Evolutionary conservation across 1,284 basidiomycete genomes (phyloP).

Genomic region (Somion occarium): DNA sequence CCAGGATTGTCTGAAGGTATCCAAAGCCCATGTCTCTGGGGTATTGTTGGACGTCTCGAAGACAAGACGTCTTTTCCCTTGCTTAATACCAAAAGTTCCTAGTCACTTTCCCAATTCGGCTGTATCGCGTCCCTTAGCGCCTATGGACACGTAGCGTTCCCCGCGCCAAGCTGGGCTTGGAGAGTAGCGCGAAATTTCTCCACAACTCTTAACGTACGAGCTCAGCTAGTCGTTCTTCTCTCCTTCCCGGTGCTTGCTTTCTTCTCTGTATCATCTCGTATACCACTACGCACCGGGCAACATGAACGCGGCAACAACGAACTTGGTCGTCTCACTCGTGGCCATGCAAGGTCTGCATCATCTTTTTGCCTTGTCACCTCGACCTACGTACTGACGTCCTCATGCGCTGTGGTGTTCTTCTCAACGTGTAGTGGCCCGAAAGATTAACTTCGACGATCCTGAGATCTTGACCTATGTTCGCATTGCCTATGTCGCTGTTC

Average conservation of each 20-base stretch:
- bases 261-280: neutral
- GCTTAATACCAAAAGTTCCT: neutral
- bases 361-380: neutral
- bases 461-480: conserved; percentile 81
- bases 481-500: conserved; percentile 76
- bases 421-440: conserved; percentile 67
- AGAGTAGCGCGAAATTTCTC: neutral
- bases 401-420: conserved; percentile 18
- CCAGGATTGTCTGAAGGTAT: too few relatives aligned
- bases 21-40: too few relatives aligned
- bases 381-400: conserved; percentile 11
- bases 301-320: conserved; percentile 45
- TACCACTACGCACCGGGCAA: neutral
- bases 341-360: conserved; percentile 76
- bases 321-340: conserved; percentile 82
- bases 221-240: conserved; percentile 1
- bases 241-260: neutral
- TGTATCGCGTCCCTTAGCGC: neutral
- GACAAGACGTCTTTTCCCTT: too few relatives aligned
- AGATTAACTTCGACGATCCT: conserved; percentile 90
- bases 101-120: neutral
- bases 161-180: neutral
- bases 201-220: conserved; percentile 1
- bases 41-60: too few relatives aligned
- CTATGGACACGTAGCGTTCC: neutral